A percentile compares a stretch with the other conserved stretches of the same genome.
Conservation (phyloP, 2,329 filamentous ascomycete genomes). For the Allantophomopsis lycopodina region DNA sequence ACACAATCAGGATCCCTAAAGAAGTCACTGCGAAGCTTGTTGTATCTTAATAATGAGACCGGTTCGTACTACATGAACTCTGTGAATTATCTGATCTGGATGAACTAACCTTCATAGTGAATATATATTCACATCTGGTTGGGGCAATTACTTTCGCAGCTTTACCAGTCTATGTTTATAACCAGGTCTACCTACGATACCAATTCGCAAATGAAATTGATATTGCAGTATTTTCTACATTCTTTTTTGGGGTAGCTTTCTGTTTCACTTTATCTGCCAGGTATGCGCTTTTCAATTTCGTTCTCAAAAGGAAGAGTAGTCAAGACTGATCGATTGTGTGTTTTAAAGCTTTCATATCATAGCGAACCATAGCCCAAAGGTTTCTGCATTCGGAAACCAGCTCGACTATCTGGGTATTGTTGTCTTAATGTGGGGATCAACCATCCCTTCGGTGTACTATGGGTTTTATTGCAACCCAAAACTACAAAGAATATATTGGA, state of each 20-base stretch:
- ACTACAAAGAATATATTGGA: constrained; percentile 22
- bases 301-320: too few species aligned
- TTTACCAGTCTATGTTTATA: constrained; percentile 23
- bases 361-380: constrained; percentile 34
- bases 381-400: constrained; percentile 37
- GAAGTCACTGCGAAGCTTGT: too few species aligned
- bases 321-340: too few species aligned
- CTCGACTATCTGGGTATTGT: constrained; percentile 49
- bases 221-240: constrained; percentile 26
- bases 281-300: constrained; percentile 10
- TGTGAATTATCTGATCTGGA: too few species aligned
- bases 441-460: constrained; percentile 43
- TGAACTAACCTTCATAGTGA: constrained; percentile 18
- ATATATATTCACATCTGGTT: constrained; percentile 30
- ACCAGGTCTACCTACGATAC: constrained; percentile 21
- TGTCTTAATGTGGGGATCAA: constrained; percentile 46
- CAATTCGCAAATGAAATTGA: constrained; percentile 21
- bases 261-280: constrained; percentile 31
- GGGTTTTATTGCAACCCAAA: constrained; percentile 27
- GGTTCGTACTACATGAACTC: too few species aligned
- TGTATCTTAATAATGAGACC: too few species aligned
- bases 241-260: constrained; percentile 27
- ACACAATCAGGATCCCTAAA: too few species aligned
- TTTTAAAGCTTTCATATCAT: constrained; percentile 37
- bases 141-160: constrained; percentile 25